Conservation (phyloP, 257 asterid species). For the Solanum medicagineum region DNA sequence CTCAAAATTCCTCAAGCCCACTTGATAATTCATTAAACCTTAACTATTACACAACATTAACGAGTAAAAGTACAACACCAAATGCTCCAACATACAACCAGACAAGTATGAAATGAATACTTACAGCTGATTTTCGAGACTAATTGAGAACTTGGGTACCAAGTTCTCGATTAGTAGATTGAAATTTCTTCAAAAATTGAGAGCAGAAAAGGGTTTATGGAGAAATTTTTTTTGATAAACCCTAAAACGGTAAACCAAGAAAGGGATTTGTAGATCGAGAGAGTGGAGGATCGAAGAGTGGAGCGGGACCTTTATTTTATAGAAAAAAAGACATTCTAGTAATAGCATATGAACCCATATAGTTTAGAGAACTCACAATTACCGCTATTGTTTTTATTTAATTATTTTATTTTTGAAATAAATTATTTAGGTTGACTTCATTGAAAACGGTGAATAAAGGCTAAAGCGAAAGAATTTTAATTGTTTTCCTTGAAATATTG, state of each 20-base stretch:
- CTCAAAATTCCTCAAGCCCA: neutral
- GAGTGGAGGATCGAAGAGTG: neutral
- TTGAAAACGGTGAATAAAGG: no score
- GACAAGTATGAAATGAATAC: neutral
- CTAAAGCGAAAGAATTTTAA: neutral
- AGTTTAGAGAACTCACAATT: neutral
- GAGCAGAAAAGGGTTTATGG: neutral
- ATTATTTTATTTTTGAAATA: no score
- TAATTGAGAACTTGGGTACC: neutral
- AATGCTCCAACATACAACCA: neutral
- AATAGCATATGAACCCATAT: neutral
- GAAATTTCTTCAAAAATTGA: neutral
- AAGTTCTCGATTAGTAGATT: neutral
- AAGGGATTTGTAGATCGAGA: neutral
- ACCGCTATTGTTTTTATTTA: neutral
- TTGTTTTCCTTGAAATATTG: neutral
- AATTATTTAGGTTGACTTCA: neutral
- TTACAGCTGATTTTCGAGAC: constrained; percentile 2
- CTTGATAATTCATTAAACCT: neutral
- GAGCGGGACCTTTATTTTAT: constrained; percentile 8
- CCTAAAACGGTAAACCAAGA: neutral
- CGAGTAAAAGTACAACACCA: neutral
- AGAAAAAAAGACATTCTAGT: neutral
- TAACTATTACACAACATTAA: neutral
- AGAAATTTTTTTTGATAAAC: neutral